Conservation (phyloP, 75 land plant species). For the Picea glauca region DNA sequence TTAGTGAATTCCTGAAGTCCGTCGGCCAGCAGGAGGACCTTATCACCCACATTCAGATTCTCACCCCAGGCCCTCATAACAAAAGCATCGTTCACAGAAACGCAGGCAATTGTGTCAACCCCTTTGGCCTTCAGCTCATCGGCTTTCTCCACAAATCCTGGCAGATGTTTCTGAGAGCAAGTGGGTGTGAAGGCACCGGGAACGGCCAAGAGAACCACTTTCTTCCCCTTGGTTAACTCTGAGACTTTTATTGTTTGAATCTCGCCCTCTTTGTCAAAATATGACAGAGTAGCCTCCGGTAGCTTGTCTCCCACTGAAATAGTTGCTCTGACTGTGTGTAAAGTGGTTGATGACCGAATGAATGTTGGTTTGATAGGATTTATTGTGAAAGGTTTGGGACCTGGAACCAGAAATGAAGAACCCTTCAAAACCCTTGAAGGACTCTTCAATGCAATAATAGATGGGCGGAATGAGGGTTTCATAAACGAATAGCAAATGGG, state of each 20-base stretch:
- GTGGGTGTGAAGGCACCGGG: slow-evolving; percentile 97
- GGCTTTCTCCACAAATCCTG: slow-evolving; percentile 81
- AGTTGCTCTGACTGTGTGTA: slow-evolving; percentile 18
- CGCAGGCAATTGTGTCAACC: slow-evolving; percentile 75
- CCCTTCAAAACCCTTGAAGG: no score
- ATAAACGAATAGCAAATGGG: no score
- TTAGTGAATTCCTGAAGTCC: slow-evolving; percentile 66
- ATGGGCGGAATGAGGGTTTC: no score
- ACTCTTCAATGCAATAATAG: no score
- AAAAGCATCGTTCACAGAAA: slow-evolving; percentile 91
- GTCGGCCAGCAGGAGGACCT: slow-evolving; percentile 73
- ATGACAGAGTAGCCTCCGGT: slow-evolving; percentile 76
- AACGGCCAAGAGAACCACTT: slow-evolving; percentile 79
- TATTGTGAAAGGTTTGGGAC: no score
- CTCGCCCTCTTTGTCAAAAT: slow-evolving; percentile 64
- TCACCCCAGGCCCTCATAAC: slow-evolving; percentile 88
- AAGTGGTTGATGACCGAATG: not conserved
- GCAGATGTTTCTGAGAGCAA: slow-evolving; percentile 87
- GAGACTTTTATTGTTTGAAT: slow-evolving; percentile 63
- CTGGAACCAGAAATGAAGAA: no score
- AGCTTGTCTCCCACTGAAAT: slow-evolving; percentile 80
- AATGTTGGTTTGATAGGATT: no score
- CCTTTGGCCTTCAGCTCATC: slow-evolving; percentile 67
- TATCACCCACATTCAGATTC: slow-evolving; percentile 51
- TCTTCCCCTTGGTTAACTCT: slow-evolving; percentile 69